Conservation (phyloP, 306 rosid species). For the Biancaea sappan region DNA sequence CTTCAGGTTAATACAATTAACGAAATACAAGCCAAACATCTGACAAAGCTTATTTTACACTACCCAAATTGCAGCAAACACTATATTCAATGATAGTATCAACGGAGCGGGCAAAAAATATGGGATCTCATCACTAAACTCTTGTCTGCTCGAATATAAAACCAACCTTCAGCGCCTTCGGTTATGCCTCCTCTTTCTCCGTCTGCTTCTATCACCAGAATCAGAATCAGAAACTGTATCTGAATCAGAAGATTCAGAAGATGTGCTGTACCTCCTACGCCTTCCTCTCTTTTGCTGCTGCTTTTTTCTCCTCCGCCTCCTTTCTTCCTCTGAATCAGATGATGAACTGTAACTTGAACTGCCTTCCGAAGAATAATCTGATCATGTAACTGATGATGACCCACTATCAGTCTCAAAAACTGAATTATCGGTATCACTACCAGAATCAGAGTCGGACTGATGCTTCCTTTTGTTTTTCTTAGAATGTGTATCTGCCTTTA, state of each 20-base stretch:
- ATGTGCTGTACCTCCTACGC: slow-evolving; percentile 63
- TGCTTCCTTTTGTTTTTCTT: slow-evolving; percentile 86
- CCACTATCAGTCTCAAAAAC: slow-evolving; percentile 91
- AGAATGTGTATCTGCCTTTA: slow-evolving; percentile 45
- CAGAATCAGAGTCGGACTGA: slow-evolving; percentile 54
- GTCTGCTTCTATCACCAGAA: slow-evolving; percentile 66
- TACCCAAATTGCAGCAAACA: slow-evolving; percentile 24
- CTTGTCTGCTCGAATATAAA: no score
- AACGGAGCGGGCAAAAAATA: no score
- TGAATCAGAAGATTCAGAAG: slow-evolving; percentile 87
- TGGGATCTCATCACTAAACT: slow-evolving; percentile 1
- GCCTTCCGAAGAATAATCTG: slow-evolving; percentile 78
- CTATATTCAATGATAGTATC: slow-evolving; percentile 17
- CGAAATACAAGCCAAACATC: slow-evolving; percentile 17
- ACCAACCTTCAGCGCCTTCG: slow-evolving; percentile 61
- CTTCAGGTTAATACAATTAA: slow-evolving; percentile 21
- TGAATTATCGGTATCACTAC: slow-evolving; percentile 83
- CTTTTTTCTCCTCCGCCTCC: slow-evolving; percentile 64
- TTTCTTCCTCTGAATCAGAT: slow-evolving; percentile 84
- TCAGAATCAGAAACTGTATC: slow-evolving; percentile 77
- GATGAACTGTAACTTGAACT: slow-evolving; percentile 73
- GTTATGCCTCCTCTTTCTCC: slow-evolving; percentile 66
- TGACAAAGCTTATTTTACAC: slow-evolving; percentile 38
- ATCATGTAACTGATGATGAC: slow-evolving; percentile 71
- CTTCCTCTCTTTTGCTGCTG: slow-evolving; percentile 66